Base-by-base conservation (phyloP, 2,329 filamentous ascomycete genomes). In the Fusarium vanettenii region DNA sequence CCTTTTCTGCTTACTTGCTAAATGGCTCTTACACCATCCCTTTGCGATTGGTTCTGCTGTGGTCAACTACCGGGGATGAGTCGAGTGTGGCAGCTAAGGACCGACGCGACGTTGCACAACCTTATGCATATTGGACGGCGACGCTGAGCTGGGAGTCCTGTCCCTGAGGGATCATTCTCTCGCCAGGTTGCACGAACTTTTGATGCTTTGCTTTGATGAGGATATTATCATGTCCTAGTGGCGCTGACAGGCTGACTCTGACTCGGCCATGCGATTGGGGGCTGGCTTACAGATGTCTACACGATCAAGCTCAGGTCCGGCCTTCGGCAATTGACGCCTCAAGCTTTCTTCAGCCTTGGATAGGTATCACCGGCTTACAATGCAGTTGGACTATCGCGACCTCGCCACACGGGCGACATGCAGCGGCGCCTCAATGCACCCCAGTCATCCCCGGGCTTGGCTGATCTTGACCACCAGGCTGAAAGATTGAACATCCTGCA, bases 191-290 rank as follows among this genome's bases (percentile, higher is more conserved):
- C n/a, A 39, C 31, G 60, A 68, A 45, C 50, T 55, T 64, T 29
- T 67, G 22, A 64, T 75, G 60, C 52, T 64, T 64, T 75, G 55
- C 27, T 64, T 64, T 59, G 41, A 39, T 43, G 20, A 60, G 45
- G 35, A 56, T 63, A 52, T 68, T 71, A 31, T 39, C 50, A 60
- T 62, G 27, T 37, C 11, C 48, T 60, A 29, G 63, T 59, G 27
- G 64, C 59, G 70, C 67, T 73, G 70, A 75, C 66, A 68, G 64
- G 62, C 72, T 69, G 55, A 73, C 60, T 37, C 43, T 69, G 55
- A 73, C 60, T 43, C 43, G 43, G 22, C 16, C 66, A 63, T 62
- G 48, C 29, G 5, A 52, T 55, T 25, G 27, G 50, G 48, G 52
- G 31, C 52, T 35, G 64, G 68, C 60, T 57, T 52, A 56, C 59